Conservation (phyloP, 768 basidiomycete species). For the Phaeotremella fagi region DNA sequence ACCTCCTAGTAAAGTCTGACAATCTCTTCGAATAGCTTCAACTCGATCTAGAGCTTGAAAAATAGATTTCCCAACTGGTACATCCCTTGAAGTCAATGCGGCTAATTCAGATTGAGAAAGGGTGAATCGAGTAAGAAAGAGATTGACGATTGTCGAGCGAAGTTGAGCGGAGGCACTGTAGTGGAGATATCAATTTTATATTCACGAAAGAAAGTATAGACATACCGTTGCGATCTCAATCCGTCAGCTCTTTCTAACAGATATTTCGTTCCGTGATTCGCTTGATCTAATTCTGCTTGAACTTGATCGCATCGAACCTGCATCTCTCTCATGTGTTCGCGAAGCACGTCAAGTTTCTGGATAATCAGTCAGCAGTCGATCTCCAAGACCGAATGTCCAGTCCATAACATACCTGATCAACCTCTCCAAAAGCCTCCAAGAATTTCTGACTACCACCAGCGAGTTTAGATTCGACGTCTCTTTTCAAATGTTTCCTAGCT, state of each 20-base stretch:
- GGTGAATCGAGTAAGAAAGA: slow-evolving; percentile 83
- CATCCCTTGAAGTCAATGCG: slow-evolving; percentile 70
- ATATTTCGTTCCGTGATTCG: slow-evolving; percentile 69
- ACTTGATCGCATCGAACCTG: slow-evolving; percentile 75
- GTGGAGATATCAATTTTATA: neutral
- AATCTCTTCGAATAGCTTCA: slow-evolving; percentile 74
- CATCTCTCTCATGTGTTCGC: slow-evolving; percentile 75
- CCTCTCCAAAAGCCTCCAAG: slow-evolving; percentile 75
- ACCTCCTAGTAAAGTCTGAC: slow-evolving; percentile 77
- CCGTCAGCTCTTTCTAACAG: slow-evolving; percentile 70
- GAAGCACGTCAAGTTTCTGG: slow-evolving; percentile 78
- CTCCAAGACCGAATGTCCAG: neutral
- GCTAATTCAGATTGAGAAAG: slow-evolving; percentile 67
- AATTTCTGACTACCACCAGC: slow-evolving; percentile 78
- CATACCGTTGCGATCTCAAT: slow-evolving; percentile 47
- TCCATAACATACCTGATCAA: slow-evolving; percentile 62
- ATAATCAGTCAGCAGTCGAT: neutral
- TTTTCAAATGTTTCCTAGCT: slow-evolving; percentile 71
- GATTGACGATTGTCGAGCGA: slow-evolving; percentile 65
- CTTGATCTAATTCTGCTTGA: slow-evolving; percentile 66
- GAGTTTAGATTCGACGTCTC: slow-evolving; percentile 78
- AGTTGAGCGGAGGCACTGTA: slow-evolving; percentile 48
- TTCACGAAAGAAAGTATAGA: neutral
- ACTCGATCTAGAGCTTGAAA: slow-evolving; percentile 85
- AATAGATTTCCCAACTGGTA: slow-evolving; percentile 67